phyloP scores from a whole-genome alignment of 2,329 filamentous ascomycete species.

The Fusarium sp. region DNA sequence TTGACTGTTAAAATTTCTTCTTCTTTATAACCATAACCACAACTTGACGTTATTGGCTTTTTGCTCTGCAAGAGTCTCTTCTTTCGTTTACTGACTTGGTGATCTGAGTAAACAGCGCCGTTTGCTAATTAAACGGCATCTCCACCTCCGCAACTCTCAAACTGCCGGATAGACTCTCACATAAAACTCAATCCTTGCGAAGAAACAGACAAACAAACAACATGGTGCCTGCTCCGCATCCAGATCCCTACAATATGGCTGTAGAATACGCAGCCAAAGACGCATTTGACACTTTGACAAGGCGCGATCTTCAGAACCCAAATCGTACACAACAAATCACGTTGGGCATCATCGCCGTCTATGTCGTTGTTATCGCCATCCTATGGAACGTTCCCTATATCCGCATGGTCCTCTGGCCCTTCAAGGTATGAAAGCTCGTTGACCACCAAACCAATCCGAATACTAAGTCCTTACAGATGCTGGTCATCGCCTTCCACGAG shows the following conservation, averaged over 20 bases:
- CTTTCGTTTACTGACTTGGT: constrained; percentile 24
- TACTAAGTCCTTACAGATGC: constrained; percentile 67
- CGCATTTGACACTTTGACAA: constrained; percentile 52
- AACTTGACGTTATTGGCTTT: background rate
- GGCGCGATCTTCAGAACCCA: constrained; percentile 68
- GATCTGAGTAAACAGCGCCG: constrained; percentile 12
- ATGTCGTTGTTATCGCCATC: constrained; percentile 79
- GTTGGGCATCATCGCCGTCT: constrained; percentile 77
- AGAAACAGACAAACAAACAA: background rate
- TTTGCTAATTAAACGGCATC: background rate
- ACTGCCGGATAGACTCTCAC: background rate
- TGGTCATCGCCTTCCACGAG: constrained; percentile 87
- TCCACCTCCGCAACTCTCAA: background rate
- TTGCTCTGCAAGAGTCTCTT: background rate
- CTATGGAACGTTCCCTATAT: constrained; percentile 85
- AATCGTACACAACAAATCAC: constrained; percentile 79
- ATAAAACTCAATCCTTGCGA: background rate
- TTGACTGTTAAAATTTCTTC: background rate
- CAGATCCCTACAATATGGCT: constrained; percentile 35
- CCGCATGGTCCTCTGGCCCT: constrained; percentile 81
- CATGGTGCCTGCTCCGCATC: constrained; percentile 44
- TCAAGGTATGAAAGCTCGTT: constrained; percentile 70
- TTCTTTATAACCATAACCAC: background rate
- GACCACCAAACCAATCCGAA: background rate
- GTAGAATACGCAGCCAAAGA: constrained; percentile 23